These are phyloP conservation scores for Litchi chinensis DNA, from an alignment of 345 rosid species.

Conservation along the genomic window DNA sequence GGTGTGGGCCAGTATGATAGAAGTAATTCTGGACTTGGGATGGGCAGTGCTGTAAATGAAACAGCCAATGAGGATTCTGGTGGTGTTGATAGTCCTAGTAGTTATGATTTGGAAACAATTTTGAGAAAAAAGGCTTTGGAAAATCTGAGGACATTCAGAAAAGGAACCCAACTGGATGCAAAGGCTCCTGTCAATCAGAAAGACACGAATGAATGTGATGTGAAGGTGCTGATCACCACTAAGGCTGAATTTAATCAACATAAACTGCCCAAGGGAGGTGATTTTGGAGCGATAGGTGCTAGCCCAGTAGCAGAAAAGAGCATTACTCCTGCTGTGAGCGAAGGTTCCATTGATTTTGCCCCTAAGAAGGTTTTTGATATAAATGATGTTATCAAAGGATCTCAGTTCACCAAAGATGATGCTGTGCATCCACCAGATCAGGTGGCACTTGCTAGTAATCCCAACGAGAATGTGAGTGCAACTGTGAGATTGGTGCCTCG, in stretches of 20 bases:
- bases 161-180: slow-evolving; percentile 27
- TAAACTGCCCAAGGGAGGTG: slow-evolving; percentile 22
- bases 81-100: slow-evolving; percentile 24
- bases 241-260: slow-evolving; percentile 27
- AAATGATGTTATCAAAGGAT: slow-evolving; percentile 27
- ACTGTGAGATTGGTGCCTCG: slow-evolving; percentile 28
- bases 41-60: slow-evolving; percentile 22
- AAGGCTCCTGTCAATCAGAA: slow-evolving; percentile 24
- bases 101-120: slow-evolving; percentile 61
- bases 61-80: slow-evolving; percentile 30
- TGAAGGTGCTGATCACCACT: slow-evolving; percentile 21
- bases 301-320: slow-evolving; percentile 16
- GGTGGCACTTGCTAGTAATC: slow-evolving; percentile 18
- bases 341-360: slow-evolving; percentile 20
- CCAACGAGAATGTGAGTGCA: slow-evolving; percentile 26
- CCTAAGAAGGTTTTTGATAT: slow-evolving; percentile 21
- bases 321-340: slow-evolving; percentile 20
- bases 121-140: slow-evolving; percentile 77
- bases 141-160: slow-evolving; percentile 69
- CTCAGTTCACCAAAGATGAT: slow-evolving; percentile 23
- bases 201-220: slow-evolving; percentile 22
- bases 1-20: slow-evolving; percentile 16
- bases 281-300: slow-evolving; percentile 21
- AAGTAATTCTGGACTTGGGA: slow-evolving; percentile 24
- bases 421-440: slow-evolving; percentile 26